phyloP scores from a whole-genome alignment of 495 filamentous ascomycete genomes.

The Ascobolus immersus region DNA sequence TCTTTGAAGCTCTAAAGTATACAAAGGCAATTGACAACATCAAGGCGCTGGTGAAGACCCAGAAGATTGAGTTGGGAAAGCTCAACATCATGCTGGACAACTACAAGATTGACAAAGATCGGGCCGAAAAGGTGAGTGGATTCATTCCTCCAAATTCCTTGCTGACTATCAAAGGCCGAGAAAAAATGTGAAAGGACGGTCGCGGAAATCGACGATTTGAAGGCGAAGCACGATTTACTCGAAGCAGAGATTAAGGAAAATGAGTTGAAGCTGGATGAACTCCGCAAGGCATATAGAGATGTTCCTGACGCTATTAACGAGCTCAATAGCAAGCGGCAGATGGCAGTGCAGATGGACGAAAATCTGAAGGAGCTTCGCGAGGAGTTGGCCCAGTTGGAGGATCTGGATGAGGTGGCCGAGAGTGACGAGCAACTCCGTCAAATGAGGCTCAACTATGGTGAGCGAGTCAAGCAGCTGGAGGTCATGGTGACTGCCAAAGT shows the following conservation, averaged over 20 bases:
- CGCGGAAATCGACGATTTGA: slow-evolving; percentile 45
- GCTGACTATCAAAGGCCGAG: too few relatives aligned
- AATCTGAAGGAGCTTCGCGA: slow-evolving; percentile 29
- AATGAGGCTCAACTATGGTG: slow-evolving; percentile 58
- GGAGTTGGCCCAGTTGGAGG: slow-evolving; percentile 44
- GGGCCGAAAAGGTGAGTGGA: slow-evolving; percentile 37
- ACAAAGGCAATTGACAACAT: slow-evolving; percentile 92
- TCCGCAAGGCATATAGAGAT: slow-evolving; percentile 32
- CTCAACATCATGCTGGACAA: slow-evolving; percentile 47
- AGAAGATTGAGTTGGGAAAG: slow-evolving; percentile 45
- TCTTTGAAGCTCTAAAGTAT: slow-evolving; percentile 90
- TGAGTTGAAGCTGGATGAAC: slow-evolving; percentile 20
- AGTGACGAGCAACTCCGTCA: slow-evolving; percentile 52
- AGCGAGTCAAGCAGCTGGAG: slow-evolving; percentile 36
- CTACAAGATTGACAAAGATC: slow-evolving; percentile 65
- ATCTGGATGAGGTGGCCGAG: slow-evolving; percentile 51
- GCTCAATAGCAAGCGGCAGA: slow-evolving; percentile 47
- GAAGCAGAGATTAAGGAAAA: slow-evolving; percentile 25
- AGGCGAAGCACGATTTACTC: slow-evolving; percentile 30
- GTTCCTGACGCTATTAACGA: slow-evolving; percentile 41
- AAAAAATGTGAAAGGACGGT: slow-evolving; percentile 36
- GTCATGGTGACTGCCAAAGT: too few relatives aligned
- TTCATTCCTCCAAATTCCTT: too few relatives aligned
- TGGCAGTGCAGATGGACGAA: slow-evolving; percentile 32
- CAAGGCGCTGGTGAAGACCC: slow-evolving; percentile 55